Percentiles rank a stretch among this genome's conserved stretches.
Conservation (phyloP, 2,329 filamentous ascomycete species). For the Tricladium varicosporioides region DNA sequence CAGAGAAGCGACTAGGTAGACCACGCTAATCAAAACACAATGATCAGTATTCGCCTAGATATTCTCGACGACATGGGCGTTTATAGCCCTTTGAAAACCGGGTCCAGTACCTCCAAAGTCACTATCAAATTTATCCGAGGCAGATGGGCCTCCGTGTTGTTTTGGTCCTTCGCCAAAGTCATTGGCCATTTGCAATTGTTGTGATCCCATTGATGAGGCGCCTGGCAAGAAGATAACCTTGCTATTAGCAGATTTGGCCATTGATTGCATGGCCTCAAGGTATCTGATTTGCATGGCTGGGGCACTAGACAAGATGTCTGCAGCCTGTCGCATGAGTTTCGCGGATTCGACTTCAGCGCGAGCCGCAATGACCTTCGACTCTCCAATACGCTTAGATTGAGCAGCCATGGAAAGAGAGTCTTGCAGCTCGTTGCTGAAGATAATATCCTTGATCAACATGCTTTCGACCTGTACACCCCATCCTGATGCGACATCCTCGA, state of each 20-base stretch:
- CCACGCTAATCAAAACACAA: constrained; percentile 29
- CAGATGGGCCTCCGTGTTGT: constrained; percentile 42
- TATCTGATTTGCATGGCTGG: constrained; percentile 99
- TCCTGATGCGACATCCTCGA: constrained; percentile 87
- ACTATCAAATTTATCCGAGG: constrained; percentile 36
- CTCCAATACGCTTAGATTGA: constrained; percentile 96
- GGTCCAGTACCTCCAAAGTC: constrained; percentile 54
- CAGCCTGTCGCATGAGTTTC: constrained; percentile 89
- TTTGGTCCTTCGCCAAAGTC: constrained; percentile 56
- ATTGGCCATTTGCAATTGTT: constrained; percentile 44
- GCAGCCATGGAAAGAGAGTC: constrained; percentile 97
- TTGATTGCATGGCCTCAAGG: constrained; percentile 96
- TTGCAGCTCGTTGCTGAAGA: constrained; percentile 94
- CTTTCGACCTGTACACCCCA: constrained; percentile 97
- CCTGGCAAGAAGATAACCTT: constrained; percentile 84
- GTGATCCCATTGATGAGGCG: constrained; percentile 56
- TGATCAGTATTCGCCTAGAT: constrained; percentile 54
- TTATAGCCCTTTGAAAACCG: constrained; percentile 77
- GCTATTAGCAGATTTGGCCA: constrained; percentile 89
- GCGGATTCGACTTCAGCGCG: constrained; percentile 95
- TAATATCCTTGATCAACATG: constrained; percentile 99
- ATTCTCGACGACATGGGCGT: constrained; percentile 79
- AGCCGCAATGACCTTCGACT: constrained; percentile 96
- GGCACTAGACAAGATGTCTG: constrained; percentile 86
- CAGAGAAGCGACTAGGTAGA: constrained; percentile 22